These are phyloP conservation scores for Phragmites australis DNA, from an alignment of 176 grass and related monocot genomes.

Conservation along the genomic window DNA sequence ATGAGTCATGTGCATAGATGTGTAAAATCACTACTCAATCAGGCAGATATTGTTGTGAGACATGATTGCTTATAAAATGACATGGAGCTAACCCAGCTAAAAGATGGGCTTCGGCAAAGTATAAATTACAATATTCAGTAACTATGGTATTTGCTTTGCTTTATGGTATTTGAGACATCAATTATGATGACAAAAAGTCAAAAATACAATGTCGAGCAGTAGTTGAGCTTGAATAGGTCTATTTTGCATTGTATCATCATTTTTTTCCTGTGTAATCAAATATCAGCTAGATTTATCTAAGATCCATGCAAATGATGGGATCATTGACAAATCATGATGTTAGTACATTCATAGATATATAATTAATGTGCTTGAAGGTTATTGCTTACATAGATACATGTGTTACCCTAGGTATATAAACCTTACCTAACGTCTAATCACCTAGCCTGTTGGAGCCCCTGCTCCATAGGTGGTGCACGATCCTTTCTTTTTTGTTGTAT, in stretches of 20 bases:
- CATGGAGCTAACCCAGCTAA: slow-evolving; percentile 23
- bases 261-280: too few relatives aligned
- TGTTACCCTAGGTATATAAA: slow-evolving; percentile 46
- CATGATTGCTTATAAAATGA: slow-evolving; percentile 24
- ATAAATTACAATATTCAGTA: background rate
- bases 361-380: slow-evolving; percentile 31
- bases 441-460: slow-evolving; percentile 29
- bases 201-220: background rate
- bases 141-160: slow-evolving; percentile 33
- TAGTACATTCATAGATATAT: slow-evolving; percentile 26
- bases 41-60: slow-evolving; percentile 3
- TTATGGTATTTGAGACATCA: background rate
- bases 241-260: too few relatives aligned
- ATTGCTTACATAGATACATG: slow-evolving; percentile 52
- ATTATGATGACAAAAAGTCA: too few relatives aligned
- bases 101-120: slow-evolving; percentile 9
- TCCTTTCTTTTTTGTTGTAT: slow-evolving; percentile 29
- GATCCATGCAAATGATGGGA: too few relatives aligned
- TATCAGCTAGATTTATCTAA: too few relatives aligned
- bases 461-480: slow-evolving; percentile 34
- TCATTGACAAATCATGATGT: background rate
- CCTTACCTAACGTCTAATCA: slow-evolving; percentile 28
- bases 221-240: slow-evolving; percentile 22
- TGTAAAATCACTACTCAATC: slow-evolving; percentile 22
- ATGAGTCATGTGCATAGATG: slow-evolving; percentile 5